Conservation (phyloP, 1,284 basidiomycete species). For the Cryptococcus hybrid region DNA sequence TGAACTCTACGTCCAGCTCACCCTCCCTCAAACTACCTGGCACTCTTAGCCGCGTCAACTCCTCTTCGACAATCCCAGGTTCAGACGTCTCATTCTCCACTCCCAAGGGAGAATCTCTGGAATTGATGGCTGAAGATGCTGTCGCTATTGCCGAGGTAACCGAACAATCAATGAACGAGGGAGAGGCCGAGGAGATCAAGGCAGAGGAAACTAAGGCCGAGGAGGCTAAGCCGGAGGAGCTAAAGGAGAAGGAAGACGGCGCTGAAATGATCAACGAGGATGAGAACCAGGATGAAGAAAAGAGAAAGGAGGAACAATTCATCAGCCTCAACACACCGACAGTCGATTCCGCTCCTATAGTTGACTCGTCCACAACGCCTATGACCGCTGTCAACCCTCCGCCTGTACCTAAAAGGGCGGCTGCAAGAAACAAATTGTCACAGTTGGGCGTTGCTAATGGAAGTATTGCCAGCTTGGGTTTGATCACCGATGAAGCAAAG, state of each 20-base stretch:
- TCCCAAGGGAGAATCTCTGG: conserved; percentile 10
- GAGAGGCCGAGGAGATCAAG: neutral
- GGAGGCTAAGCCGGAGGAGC: conserved; percentile 1
- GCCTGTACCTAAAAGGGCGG: conserved; percentile 31
- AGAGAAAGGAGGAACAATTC: conserved; percentile 4
- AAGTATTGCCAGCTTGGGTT: conserved; percentile 1
- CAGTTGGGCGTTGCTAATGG: conserved; percentile 10
- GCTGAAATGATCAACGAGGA: neutral
- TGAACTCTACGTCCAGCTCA: neutral
- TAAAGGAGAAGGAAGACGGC: neutral
- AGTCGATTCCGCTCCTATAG: neutral
- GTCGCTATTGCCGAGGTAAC: neutral
- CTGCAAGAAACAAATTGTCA: conserved; percentile 22
- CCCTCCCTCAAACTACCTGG: neutral
- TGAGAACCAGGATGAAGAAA: conserved; percentile 1
- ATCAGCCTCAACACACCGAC: neutral
- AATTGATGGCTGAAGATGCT: conserved; percentile 1
- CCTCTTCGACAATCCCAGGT: conserved; percentile 10
- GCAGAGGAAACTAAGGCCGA: neutral
- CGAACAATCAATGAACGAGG: neutral
- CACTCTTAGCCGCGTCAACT: conserved; percentile 7
- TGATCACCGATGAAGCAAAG: neutral
- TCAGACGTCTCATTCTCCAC: conserved; percentile 12
- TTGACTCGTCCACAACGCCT: neutral
- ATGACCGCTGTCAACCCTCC: conserved; percentile 20